A percentile compares a stretch with the other conserved stretches of the same genome.
Evolutionary conservation across 352 stramenopile genomes (phyloP).

Genomic region (Globisporangium heterothallicum): DNA sequence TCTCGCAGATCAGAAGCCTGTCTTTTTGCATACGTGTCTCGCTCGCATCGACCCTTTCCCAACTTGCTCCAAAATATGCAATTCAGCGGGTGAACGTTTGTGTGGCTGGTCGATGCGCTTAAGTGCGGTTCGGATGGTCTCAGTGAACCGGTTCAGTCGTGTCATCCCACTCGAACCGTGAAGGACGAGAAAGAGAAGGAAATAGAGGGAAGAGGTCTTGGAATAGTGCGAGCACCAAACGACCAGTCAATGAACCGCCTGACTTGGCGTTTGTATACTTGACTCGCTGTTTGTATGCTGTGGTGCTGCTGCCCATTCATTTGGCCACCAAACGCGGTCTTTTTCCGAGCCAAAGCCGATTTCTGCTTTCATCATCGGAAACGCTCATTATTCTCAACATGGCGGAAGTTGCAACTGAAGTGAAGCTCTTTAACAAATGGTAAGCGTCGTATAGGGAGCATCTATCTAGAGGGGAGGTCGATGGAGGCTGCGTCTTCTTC

Average conservation of each 20-base stretch:
- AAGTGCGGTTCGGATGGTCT: slow-evolving; percentile 1
- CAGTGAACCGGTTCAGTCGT: background rate
- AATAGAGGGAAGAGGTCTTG: too few relatives aligned
- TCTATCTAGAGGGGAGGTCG: too few relatives aligned
- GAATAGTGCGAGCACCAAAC: too few relatives aligned
- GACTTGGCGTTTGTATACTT: slow-evolving; percentile 49
- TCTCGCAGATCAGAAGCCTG: background rate
- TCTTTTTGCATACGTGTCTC: background rate
- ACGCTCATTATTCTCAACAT: slow-evolving; percentile 77
- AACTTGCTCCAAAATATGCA: too few relatives aligned
- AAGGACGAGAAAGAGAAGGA: too few relatives aligned
- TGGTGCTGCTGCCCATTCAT: slow-evolving; percentile 81
- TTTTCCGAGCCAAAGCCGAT: slow-evolving; percentile 15
- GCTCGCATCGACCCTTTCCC: too few relatives aligned
- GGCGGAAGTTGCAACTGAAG: slow-evolving; percentile 90
- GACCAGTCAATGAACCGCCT: slow-evolving; percentile 4
- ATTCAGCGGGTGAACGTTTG: background rate
- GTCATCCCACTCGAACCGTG: background rate
- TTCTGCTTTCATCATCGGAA: slow-evolving; percentile 79
- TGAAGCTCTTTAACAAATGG: slow-evolving; percentile 95
- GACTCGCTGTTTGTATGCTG: slow-evolving; percentile 53
- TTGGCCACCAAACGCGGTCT: slow-evolving; percentile 26
- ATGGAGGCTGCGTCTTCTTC: too few relatives aligned
- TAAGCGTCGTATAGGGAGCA: slow-evolving; percentile 63
- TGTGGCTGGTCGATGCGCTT: background rate